Base-by-base conservation (phyloP, 2,329 filamentous ascomycete species). In the Ophiosphaerella korrae region DNA sequence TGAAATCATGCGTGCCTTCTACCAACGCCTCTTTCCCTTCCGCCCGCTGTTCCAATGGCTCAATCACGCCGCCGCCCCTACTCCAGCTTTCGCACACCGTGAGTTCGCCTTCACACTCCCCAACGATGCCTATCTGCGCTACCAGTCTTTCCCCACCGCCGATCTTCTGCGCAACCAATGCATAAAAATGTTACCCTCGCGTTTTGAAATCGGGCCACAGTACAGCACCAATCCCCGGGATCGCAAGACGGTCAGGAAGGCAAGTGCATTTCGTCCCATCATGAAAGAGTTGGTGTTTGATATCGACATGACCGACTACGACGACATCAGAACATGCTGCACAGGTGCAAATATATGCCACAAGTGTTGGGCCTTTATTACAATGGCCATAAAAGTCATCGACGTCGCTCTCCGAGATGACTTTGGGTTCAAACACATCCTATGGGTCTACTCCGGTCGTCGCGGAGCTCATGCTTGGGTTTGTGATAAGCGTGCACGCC, bases 271-370 rank as follows among this genome's bases (percentile, higher is more conserved):
- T 77, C 88, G 88, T 57, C 93, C 94, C 0, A 74, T 97, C 29
- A 84, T 89, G 48, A 99, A 99, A 74, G 94, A 99, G 74, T 79
- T 99, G 34, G 96, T 96, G 64, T 97, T 99, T 74, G 94, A 99
- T 88, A 97, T 99, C 66, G 94, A 99, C 83, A 84, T 99, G 84
- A 97, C 94, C 47, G 94, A 97, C 77, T 99, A 99, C 75, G 94
- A 99, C 72, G 91, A 96, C 60, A 90, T 99, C 58, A 87, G 94
- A 62, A 97, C 92, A 24, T 99, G 94, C 77, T 99, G 94, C 73
- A 86, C 88, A 66, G 92, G 93, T 71, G 91, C 93, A 7, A 95
- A 90, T 63, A 97, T 99, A 59, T 99, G 94, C 73, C 82, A 81
- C 60, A 94, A 92, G 72, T 99, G 94, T 77, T 99, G 94, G 94